Evolutionary conservation across 2,329 filamentous ascomycete species (phyloP), one percentile per base, ranked within the genome.

Genomic region (Claviceps fusiformis): DNA sequence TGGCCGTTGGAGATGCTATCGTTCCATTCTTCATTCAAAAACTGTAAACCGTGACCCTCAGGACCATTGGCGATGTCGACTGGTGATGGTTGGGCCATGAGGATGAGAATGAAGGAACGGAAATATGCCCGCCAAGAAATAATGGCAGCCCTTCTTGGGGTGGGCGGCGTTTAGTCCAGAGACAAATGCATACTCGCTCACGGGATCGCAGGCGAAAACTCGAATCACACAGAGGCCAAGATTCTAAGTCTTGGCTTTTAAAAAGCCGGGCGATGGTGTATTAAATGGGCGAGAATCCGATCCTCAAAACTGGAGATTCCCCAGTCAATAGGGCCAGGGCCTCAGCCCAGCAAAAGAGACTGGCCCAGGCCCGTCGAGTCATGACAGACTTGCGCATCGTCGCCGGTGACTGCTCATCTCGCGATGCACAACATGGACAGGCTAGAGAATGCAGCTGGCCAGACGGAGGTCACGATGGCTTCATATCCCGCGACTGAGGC

Each of bases 21-120:
- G 59, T 69, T 69, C 65, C 67, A 69, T 19, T 64, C 60, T 37
- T 65, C 61, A 54, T 69, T 69, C 27, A 64, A 57, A 53, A 69
- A 69, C 9, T 57, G 64, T 29, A 68, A 59, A 46, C 65, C 63
- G 45, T 66, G 60, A 47, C 60, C 62, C n/a, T 56, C 58, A n/a
- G 54, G 47, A 48, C 58, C 57, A 48, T 55, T 54, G 43, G 55
- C 52, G 47, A 56, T 52, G 9, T 52, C 54, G 51, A 53, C 55
- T 52, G 57, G 52, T 45, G 58, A 56, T 51, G 55, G 55, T 51
- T 59, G 56, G 50, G 59, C 59, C 64, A 65, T 65, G 46, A 24
- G 17, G 44, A 54, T 27, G 9, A 5, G 19, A 54, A 35, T 19
- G 35, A 17, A 54, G 45, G 50, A 37, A 47, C 29, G 37, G 50